Evolutionary conservation across 148 eudicot genomes (phyloP).

Genomic region (Simmondsia chinensis): DNA sequence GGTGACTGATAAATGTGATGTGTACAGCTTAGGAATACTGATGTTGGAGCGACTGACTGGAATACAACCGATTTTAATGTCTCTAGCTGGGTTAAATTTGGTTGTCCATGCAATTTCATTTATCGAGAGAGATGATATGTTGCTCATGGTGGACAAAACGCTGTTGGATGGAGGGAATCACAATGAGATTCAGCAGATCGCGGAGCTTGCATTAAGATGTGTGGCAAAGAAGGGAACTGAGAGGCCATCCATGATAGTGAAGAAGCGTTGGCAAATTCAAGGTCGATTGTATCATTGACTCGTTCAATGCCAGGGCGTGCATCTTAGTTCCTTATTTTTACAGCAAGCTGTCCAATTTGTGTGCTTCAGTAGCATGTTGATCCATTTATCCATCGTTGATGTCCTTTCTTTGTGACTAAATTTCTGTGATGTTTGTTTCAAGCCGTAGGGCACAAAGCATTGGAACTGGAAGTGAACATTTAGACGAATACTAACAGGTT

Average conservation of each 20-base stretch:
- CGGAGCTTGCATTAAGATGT: conserved; percentile 13
- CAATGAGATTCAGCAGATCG: conserved; percentile 11
- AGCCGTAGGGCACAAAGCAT: no score
- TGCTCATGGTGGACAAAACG: conserved; percentile 10
- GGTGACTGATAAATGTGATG: conserved; percentile 12
- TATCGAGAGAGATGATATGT: conserved; percentile 2
- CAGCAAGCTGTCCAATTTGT: no score
- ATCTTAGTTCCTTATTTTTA: conserved; percentile 4
- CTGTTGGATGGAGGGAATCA: conserved; percentile 1
- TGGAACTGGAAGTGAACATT: no score
- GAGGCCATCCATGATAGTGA: conserved; percentile 17
- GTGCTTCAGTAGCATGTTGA: no score
- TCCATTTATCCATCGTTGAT: no score
- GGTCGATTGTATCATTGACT: not conserved
- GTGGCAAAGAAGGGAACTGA: conserved; percentile 8
- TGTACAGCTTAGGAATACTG: conserved; percentile 14
- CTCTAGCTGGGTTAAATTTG: conserved; percentile 3
- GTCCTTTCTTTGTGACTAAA: no score
- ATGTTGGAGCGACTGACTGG: conserved; percentile 10
- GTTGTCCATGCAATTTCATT: conserved; percentile 4
- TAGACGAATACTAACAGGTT: no score
- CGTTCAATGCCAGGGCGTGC: not conserved
- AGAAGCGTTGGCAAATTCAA: conserved; percentile 1
- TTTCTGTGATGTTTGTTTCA: no score
- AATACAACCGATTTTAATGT: not conserved